Conservation (phyloP, 148 eudicot genomes). For the Limonium bicolor region DNA sequence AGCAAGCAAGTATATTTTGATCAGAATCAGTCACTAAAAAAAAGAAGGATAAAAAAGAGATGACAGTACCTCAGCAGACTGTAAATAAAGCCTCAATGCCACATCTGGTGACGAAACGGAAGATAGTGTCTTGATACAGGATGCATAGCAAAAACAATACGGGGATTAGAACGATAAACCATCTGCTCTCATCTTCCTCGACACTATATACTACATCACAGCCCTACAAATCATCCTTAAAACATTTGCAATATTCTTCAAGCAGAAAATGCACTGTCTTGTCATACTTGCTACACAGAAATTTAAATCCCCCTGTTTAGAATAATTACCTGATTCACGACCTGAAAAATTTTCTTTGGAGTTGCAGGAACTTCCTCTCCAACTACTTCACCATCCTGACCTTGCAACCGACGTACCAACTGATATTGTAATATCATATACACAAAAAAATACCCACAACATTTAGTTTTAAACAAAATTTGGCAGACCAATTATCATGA, state of each 20-base stretch:
- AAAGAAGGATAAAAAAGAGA: too few species aligned
- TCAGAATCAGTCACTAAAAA: conserved; percentile 3
- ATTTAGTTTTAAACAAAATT: too few species aligned
- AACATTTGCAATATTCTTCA: background rate
- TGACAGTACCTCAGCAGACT: conserved; percentile 97
- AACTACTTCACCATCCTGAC: conserved; percentile 73
- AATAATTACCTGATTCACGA: conserved; percentile 56
- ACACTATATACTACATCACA: background rate
- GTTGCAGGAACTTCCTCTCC: conserved; percentile 83
- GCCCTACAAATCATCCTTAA: background rate
- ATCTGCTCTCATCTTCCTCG: background rate
- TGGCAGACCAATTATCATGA: too few species aligned
- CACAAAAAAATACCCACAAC: too few species aligned
- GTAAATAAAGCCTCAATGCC: conserved; percentile 88
- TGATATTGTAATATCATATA: conserved; percentile 10
- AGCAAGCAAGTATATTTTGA: background rate
- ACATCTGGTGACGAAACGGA: conserved; percentile 71
- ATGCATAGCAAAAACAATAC: background rate
- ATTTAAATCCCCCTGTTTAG: background rate
- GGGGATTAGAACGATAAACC: background rate
- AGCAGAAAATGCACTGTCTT: background rate
- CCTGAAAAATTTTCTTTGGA: conserved; percentile 82
- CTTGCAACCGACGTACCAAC: conserved; percentile 72
- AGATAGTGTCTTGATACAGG: conserved; percentile 60
- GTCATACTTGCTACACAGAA: too few species aligned